A percentile compares a stretch with the other conserved stretches of the same genome.
These are phyloP conservation scores for Phalaenopsis hybrid DNA, from an alignment of 116 monocot species.

Conservation along the genomic window DNA sequence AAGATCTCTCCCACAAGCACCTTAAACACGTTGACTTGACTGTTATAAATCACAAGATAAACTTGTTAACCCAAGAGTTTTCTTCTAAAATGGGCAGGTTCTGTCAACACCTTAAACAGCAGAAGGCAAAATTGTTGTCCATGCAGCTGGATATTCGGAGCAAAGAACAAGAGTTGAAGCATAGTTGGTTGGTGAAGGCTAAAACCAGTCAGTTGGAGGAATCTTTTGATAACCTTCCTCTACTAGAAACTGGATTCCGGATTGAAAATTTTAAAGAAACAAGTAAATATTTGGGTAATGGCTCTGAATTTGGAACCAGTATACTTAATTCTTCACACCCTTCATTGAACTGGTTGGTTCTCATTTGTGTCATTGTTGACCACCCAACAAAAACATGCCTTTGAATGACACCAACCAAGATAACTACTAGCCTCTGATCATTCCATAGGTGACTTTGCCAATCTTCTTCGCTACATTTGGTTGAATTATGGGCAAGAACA, in stretches of 20 bases:
- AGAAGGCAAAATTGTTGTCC: slow-evolving; percentile 24
- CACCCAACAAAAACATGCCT: too few species aligned
- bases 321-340: not conserved
- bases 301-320: not conserved
- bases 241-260: slow-evolving; percentile 41
- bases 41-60: slow-evolving; percentile 17
- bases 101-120: slow-evolving; percentile 32
- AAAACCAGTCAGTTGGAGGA: slow-evolving; percentile 36
- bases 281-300: slow-evolving; percentile 1
- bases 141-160: slow-evolving; percentile 30
- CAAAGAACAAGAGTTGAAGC: slow-evolving; percentile 32
- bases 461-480: too few species aligned
- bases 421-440: too few species aligned
- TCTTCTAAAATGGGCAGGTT: slow-evolving; percentile 26
- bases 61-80: slow-evolving; percentile 28
- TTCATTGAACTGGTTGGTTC: not conserved
- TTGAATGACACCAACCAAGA: too few species aligned
- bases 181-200: slow-evolving; percentile 38
- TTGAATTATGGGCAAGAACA: too few species aligned
- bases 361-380: too few species aligned
- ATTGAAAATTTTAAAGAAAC: slow-evolving; percentile 26
- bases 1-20: slow-evolving; percentile 31
- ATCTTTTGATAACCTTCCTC: slow-evolving; percentile 38
- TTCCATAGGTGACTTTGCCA: too few species aligned
- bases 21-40: slow-evolving; percentile 16